phyloP scores from a whole-genome alignment of 345 rosid genomes.

The Sisymbrium altissimum region DNA sequence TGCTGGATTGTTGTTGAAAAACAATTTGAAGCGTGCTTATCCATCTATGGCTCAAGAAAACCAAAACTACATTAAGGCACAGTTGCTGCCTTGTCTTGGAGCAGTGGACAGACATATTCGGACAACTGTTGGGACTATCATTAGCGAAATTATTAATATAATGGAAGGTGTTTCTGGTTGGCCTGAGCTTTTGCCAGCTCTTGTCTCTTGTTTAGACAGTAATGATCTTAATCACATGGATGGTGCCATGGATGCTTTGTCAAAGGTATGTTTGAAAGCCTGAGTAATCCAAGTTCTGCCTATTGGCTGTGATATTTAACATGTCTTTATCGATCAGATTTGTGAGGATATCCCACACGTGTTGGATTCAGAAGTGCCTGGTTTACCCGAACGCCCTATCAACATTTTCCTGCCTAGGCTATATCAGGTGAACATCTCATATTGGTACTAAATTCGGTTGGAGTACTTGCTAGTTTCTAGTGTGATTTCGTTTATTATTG shows the following conservation, averaged over 20 bases:
- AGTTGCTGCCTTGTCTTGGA: conserved; percentile 85
- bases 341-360: conserved; percentile 95
- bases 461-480: not conserved
- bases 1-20: conserved; percentile 91
- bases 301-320: conserved; percentile 8
- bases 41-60: conserved; percentile 56
- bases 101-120: conserved; percentile 84
- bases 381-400: conserved; percentile 83
- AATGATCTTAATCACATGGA: conserved; percentile 88
- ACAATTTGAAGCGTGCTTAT: conserved; percentile 71
- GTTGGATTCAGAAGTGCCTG: conserved; percentile 84
- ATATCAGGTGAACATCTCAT: conserved; percentile 53
- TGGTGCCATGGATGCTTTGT: conserved; percentile 97
- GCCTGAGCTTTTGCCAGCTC: conserved; percentile 88
- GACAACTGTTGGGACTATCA: conserved; percentile 84
- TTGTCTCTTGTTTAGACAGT: conserved; percentile 78
- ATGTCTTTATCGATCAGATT: conserved; percentile 44
- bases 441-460: not conserved
- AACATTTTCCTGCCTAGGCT: conserved; percentile 75
- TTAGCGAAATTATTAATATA: conserved; percentile 72
- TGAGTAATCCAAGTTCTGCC: not conserved
- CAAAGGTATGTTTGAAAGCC: conserved; percentile 56
- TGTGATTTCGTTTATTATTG: conserved; percentile 12
- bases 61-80: conserved; percentile 70
- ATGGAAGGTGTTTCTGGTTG: conserved; percentile 64